Evolutionary conservation across 1,284 basidiomycete genomes (phyloP), one percentile per base, ranked within the genome.

Genomic region (Tilletia setariae): DNA sequence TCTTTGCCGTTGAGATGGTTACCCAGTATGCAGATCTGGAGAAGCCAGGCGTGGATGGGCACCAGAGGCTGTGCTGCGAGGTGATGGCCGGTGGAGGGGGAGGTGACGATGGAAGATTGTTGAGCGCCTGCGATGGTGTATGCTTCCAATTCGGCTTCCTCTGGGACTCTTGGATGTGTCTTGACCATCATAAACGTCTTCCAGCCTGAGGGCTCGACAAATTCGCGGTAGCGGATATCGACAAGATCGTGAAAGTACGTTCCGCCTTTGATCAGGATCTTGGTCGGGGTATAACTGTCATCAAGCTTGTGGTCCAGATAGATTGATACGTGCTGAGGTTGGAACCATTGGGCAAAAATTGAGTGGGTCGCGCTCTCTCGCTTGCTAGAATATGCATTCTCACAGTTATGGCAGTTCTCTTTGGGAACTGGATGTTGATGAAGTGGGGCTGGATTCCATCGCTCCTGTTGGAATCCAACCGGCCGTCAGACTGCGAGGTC

Each of bases 1-100:
- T 99, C 96, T 83, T 98, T 98, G 2, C 96, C 96, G 76, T 95
- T 97, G 87, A 96, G 90, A 80, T 98, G 94, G 80, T 98, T 98
- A 23, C 91, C 90, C 23, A 94, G 86, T 66, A 99, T 88, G 69
- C 94, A 90, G 40, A 98, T 86, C 79, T 98, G 94, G 3, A 99
- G 83, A 13, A 96, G 88, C 81, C 95, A 94, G 1, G 92, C 91
- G 72, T 91, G 89, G 13, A 98, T 87, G 0, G 93, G 56, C 16
- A 61, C 28, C 28, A 61, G 13, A 13, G 56, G 56, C 15, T 25
- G 19, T 28, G 51, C n/a, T 21, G 19, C n/a, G n/a, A 25, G 2
- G 6, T 15, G 19, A 19, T 25, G 13, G 2, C 23, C 28, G 11
- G n/a, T 25, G 4, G 23, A 44, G 61, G 43, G 70, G 16, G 66